A percentile compares a stretch with the other conserved stretches of the same genome.
phyloP scores from a whole-genome alignment of 148 eudicot genomes.

The Rhododendron kiyosumense region DNA sequence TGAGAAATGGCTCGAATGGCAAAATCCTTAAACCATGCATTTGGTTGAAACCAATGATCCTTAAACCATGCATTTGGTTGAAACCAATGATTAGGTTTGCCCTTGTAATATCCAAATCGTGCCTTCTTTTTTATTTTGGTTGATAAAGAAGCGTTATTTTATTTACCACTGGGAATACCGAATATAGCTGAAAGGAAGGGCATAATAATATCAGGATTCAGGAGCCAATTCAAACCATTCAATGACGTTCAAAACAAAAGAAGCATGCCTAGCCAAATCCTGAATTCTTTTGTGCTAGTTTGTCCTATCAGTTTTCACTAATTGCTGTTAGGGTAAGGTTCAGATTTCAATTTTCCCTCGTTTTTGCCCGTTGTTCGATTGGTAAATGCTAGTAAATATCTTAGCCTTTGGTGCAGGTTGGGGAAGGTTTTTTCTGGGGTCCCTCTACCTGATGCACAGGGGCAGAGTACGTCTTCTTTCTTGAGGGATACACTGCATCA shows the following conservation, averaged over 20 bases:
- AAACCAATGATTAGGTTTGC: background rate
- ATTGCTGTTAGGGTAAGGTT: too few species aligned
- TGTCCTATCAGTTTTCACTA: background rate
- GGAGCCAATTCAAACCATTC: too few species aligned
- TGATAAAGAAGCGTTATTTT: too few species aligned
- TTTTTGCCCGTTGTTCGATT: too few species aligned
- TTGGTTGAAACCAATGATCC: background rate
- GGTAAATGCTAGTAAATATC: background rate
- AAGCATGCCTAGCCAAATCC: too few species aligned
- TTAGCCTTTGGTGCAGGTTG: background rate
- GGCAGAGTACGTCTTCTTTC: background rate
- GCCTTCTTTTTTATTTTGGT: too few species aligned
- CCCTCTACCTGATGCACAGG: background rate
- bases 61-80: background rate
- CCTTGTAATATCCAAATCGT: background rate
- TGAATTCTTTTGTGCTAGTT: background rate
- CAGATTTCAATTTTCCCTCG: too few species aligned
- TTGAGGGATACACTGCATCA: too few species aligned
- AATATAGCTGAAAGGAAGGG: too few species aligned
- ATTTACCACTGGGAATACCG: too few species aligned
- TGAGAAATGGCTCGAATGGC: background rate
- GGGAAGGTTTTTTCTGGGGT: background rate
- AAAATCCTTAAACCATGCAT: background rate
- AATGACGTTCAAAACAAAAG: too few species aligned
- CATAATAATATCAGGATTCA: too few species aligned